A percentile compares a stretch with the other conserved stretches of the same genome.
Evolutionary conservation across 2,329 filamentous ascomycete species (phyloP).

Genomic region (Lizonia empirigonia): DNA sequence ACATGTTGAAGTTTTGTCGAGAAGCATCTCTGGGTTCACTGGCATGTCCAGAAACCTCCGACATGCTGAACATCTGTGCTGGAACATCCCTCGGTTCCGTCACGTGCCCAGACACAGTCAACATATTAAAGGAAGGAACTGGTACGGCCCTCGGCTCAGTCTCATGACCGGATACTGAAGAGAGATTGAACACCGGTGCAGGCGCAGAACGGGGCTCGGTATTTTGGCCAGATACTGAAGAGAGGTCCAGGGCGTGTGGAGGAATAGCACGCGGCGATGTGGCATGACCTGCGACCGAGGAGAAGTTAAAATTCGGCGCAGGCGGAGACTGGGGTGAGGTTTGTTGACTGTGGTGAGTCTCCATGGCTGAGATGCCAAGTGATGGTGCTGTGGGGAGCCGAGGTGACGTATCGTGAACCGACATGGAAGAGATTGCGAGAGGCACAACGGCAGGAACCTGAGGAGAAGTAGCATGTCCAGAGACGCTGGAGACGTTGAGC

Average conservation of each 20-base stretch:
- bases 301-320: constrained; percentile 19
- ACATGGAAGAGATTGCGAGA: constrained; percentile 27
- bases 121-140: constrained; percentile 28
- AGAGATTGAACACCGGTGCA: constrained; percentile 23
- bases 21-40: constrained; percentile 24
- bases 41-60: constrained; percentile 27
- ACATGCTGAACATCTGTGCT: constrained; percentile 28
- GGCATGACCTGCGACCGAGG: constrained; percentile 28
- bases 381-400: constrained; percentile 19
- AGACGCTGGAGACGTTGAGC: constrained; percentile 35
- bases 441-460: constrained; percentile 20
- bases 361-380: constrained; percentile 25
- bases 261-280: constrained; percentile 29
- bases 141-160: constrained; percentile 26
- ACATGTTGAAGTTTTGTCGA: constrained; percentile 27
- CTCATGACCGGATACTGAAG: constrained; percentile 29
- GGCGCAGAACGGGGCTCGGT: constrained; percentile 30
- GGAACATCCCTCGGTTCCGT: constrained; percentile 35
- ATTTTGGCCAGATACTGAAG: constrained; percentile 28
- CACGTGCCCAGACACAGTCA: constrained; percentile 30
- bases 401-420: constrained; percentile 33
- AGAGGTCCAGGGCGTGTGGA: constrained; percentile 23
- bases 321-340: constrained; percentile 25
- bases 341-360: constrained; percentile 29
- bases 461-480: constrained; percentile 35